Base-by-base conservation (phyloP, 1,139 yeast genomes). In the Yamadazyma songkhlaensis region DNA sequence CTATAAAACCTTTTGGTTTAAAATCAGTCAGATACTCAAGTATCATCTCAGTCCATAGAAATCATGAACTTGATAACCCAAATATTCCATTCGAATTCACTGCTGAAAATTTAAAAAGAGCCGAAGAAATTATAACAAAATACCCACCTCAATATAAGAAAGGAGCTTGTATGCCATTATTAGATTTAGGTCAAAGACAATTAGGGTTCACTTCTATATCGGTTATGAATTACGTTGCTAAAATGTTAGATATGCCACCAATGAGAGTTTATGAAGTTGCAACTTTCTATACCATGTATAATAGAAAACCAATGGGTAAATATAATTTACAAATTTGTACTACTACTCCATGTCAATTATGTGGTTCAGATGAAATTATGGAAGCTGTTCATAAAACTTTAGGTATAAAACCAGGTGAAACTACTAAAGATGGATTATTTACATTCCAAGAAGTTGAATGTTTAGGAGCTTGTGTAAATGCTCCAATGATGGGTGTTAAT, bases 211-310 rank as follows among this genome's bases (percentile, higher is more conserved):
- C 95, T 34, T 84, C 95, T 34, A 85, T 88, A 49, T 75, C 90
- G 21, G 96, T 89, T 45, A 86, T 92, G 92, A 88, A 90, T 67
- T 89, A 90, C 59, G 95, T 87, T 31, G 96, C 95, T 43, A 79
- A 83, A 63, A 57, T 84, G 55, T 74, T 86, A 55, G 92, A 86
- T 55, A 84, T 87, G 83, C 96, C 96, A 24, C 95, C 95, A 46
- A 87, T 87, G 96, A 79, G 96, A 68, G 96, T 87, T 24, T 87
- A 87, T 62, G 96, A 87, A 62, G 96, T 87, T 44, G 96, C 96
- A 29, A 84, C 95, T 34, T 87, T 87, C 67, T 87, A 87, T 67
- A 86, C 96, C 53, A 87, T 87, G 96, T 87, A 82, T 70, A 85
- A 85, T 67, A 80, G 95, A 63, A 74, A 77, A 50, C 95, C 95